Percentiles rank a stretch among this genome's conserved stretches.
These are phyloP conservation scores for Corylus heterophylla DNA, from an alignment of 306 rosid species.

Conservation along the genomic window DNA sequence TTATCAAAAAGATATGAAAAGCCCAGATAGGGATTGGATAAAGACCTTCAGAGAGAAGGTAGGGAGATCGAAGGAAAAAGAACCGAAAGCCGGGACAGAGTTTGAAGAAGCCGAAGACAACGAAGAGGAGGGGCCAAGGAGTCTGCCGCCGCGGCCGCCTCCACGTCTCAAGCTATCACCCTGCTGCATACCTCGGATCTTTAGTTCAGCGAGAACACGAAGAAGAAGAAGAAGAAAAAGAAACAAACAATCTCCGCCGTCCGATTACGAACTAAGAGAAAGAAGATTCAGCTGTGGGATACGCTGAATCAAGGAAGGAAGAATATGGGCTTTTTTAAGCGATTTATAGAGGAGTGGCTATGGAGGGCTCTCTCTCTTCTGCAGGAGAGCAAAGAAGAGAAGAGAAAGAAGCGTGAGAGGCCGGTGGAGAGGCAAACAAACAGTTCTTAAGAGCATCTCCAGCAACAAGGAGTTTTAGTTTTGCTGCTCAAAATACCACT, in stretches of 20 bases:
- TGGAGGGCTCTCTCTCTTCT: slow-evolving; percentile 70
- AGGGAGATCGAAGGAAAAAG: slow-evolving; percentile 68
- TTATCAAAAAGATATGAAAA: neutral
- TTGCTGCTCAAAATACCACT: too few species aligned
- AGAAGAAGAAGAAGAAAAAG: neutral
- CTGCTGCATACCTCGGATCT: slow-evolving; percentile 97
- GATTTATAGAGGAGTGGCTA: slow-evolving; percentile 5
- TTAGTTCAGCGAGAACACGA: slow-evolving; percentile 18
- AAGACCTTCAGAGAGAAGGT: slow-evolving; percentile 65
- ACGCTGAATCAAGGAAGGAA: slow-evolving; percentile 38
- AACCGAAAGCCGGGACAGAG: slow-evolving; percentile 54
- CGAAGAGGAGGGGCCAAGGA: slow-evolving; percentile 73
- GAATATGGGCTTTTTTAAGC: neutral
- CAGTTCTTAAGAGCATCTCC: slow-evolving; percentile 30
- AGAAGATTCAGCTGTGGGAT: slow-evolving; percentile 50
- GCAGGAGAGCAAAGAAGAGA: slow-evolving; percentile 53
- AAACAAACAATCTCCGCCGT: slow-evolving; percentile 37
- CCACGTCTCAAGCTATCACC: slow-evolving; percentile 99
- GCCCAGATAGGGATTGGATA: slow-evolving; percentile 18
- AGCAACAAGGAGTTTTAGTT: too few species aligned
- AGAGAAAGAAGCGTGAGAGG: slow-evolving; percentile 36
- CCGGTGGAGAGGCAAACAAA: slow-evolving; percentile 42
- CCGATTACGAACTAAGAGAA: neutral
- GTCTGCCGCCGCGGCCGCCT: slow-evolving; percentile 84
- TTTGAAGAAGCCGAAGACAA: slow-evolving; percentile 46